phyloP scores from a whole-genome alignment of 768 basidiomycete genomes.

The Hirschioporus abietinus region DNA sequence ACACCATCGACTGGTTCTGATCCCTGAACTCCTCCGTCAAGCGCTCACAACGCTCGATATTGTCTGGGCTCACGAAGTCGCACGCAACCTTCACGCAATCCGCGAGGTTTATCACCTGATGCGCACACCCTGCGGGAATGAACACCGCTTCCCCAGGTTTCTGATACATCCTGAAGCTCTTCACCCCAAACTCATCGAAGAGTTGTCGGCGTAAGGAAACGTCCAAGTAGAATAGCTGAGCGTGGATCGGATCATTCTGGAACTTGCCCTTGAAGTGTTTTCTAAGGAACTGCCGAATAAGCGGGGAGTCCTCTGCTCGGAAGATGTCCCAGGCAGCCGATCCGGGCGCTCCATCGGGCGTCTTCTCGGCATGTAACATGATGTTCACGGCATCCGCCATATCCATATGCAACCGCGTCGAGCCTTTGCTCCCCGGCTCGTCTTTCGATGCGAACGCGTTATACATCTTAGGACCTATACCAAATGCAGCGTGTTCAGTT shows the following conservation, averaged over 20 bases:
- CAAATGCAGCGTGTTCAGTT: constrained; percentile 7
- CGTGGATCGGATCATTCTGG: constrained; percentile 83
- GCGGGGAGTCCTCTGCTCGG: constrained; percentile 74
- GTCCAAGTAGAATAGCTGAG: constrained; percentile 85
- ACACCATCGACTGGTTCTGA: constrained; percentile 81
- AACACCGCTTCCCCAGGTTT: constrained; percentile 90
- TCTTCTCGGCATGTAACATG: constrained; percentile 66
- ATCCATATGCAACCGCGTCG: constrained; percentile 90
- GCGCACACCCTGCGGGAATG: constrained; percentile 91
- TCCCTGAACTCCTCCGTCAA: constrained; percentile 86
- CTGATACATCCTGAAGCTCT: constrained; percentile 83
- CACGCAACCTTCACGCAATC: constrained; percentile 95
- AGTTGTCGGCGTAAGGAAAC: constrained; percentile 59
- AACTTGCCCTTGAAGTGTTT: constrained; percentile 52
- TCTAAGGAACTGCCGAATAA: constrained; percentile 68
- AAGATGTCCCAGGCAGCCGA: constrained; percentile 92
- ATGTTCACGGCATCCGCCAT: constrained; percentile 93
- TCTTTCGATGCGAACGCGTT: constrained; percentile 78
- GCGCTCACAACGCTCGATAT: constrained; percentile 78
- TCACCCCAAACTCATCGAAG: constrained; percentile 61
- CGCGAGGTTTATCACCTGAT: constrained; percentile 91
- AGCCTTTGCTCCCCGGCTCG: constrained; percentile 65
- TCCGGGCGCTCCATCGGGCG: constrained; percentile 58
- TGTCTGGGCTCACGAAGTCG: constrained; percentile 94
- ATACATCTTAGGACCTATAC: constrained; percentile 86